phyloP scores from a whole-genome alignment of 495 filamentous ascomycete species.

The Penicillium argentinense region DNA sequence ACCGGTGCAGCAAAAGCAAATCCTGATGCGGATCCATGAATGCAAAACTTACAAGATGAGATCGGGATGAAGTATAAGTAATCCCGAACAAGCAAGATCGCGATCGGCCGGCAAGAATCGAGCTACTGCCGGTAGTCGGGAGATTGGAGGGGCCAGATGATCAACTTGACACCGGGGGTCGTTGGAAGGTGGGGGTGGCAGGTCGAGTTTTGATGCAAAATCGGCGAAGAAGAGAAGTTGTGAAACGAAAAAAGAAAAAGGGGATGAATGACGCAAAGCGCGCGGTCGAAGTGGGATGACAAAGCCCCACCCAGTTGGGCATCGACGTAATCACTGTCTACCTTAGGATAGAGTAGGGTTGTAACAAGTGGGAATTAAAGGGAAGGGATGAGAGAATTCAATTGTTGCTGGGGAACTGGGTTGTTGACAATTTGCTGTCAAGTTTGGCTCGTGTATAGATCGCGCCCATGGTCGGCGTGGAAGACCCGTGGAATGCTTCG shows the following conservation, averaged over 20 bases:
- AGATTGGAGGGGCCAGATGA: neutral
- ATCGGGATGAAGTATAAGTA: neutral
- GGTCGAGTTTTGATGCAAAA: neutral
- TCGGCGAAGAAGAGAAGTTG: slow-evolving; percentile 1
- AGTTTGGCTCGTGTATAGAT: too few species aligned
- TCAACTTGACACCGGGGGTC: neutral
- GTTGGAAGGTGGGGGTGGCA: neutral
- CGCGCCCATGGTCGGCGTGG: too few species aligned
- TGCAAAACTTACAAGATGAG: neutral
- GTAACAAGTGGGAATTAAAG: too few species aligned
- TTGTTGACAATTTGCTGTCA: too few species aligned
- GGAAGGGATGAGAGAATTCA: too few species aligned
- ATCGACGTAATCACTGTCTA: neutral
- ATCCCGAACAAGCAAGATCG: neutral
- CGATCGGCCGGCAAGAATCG: neutral
- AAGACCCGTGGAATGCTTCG: too few species aligned
- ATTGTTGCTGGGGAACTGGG: too few species aligned
- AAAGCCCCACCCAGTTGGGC: neutral
- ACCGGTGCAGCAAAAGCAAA: neutral
- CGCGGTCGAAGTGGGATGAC: too few species aligned
- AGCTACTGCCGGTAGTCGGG: neutral
- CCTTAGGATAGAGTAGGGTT: neutral
- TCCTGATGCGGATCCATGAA: neutral
- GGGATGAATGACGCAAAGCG: neutral
- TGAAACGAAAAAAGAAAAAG: neutral